Evolutionary conservation across 2,329 filamentous ascomycete species (phyloP).

Genomic region (Exserohilum rostratum): DNA sequence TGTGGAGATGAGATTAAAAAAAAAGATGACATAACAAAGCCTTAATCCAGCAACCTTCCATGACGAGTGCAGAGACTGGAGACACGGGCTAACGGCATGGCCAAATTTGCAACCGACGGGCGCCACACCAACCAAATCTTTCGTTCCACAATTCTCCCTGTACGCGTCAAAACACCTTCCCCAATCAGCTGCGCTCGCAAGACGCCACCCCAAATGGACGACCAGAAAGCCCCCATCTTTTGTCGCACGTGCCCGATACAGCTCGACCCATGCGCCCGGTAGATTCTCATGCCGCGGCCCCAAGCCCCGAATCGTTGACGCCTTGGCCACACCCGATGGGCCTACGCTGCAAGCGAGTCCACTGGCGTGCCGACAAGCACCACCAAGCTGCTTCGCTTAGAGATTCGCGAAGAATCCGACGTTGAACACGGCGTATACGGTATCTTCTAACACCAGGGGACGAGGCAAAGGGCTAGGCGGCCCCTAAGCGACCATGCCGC

Average conservation of each 20-base stretch:
- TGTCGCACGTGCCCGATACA: constrained; percentile 3
- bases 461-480: constrained; percentile 8
- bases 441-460: constrained; percentile 5
- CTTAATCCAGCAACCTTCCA: neutral
- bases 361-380: constrained; percentile 3
- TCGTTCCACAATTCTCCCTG: neutral
- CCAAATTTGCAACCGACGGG: constrained; percentile 2
- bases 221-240: neutral
- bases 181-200: constrained; percentile 1
- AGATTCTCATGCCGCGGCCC: neutral
- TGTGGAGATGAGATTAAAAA: neutral
- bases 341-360: constrained; percentile 12
- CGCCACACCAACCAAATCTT: constrained; percentile 1
- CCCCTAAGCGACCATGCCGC: neutral
- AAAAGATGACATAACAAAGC: neutral
- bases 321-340: constrained; percentile 4
- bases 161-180: neutral
- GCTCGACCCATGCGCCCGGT: constrained; percentile 5
- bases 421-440: constrained; percentile 24
- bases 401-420: constrained; percentile 8
- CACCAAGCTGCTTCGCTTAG: constrained; percentile 20
- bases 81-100: neutral
- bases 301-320: constrained; percentile 7
- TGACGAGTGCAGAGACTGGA: neutral
- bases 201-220: constrained; percentile 7